These are phyloP conservation scores for Claviceps sp. DNA, from an alignment of 2,329 filamentous ascomycete genomes.

Conservation along the genomic window DNA sequence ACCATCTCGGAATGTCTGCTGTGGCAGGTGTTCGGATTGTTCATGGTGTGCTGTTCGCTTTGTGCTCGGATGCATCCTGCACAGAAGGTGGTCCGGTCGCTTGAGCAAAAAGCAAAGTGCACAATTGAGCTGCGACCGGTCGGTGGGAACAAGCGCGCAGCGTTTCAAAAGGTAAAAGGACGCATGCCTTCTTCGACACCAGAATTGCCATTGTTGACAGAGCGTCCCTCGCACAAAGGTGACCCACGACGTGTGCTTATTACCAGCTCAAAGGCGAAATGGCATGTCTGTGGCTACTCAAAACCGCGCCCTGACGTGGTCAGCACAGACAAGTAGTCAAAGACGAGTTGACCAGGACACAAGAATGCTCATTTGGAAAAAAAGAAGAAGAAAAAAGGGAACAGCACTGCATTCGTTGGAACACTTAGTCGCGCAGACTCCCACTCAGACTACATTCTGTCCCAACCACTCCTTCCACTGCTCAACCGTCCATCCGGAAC, in stretches of 20 bases:
- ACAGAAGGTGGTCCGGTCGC: too few species aligned
- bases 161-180: neutral
- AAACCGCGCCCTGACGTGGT: neutral
- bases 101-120: too few species aligned
- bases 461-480: constrained; percentile 80
- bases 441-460: constrained; percentile 29
- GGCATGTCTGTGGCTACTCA: neutral
- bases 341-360: neutral
- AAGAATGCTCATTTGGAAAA: neutral
- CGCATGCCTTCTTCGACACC: neutral
- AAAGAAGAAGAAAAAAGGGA: neutral
- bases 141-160: neutral
- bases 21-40: too few species aligned
- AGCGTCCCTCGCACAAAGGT: neutral
- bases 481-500: constrained; percentile 61
- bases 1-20: neutral
- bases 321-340: neutral
- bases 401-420: neutral
- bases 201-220: neutral
- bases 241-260: neutral
- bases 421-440: neutral
- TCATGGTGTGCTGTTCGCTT: too few species aligned
- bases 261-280: neutral
- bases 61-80: too few species aligned
- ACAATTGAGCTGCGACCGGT: neutral